phyloP scores from a whole-genome alignment of 1,284 basidiomycete genomes.

The Peniophora sp. region DNA sequence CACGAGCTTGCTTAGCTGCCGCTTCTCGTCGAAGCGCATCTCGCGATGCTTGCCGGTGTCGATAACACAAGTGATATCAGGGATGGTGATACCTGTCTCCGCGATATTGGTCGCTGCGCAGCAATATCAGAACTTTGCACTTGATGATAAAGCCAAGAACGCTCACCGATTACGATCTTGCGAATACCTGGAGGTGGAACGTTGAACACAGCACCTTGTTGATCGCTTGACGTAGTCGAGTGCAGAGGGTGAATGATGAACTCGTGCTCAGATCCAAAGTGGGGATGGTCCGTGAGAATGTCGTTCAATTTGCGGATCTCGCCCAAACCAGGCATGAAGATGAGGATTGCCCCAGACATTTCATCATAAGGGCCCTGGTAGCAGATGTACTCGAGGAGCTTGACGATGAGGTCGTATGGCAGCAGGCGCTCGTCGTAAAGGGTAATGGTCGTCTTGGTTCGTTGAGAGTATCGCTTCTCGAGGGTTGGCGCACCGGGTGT shows the following conservation, averaged over 20 bases:
- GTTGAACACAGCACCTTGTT: constrained; percentile 88
- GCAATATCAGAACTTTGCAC: constrained; percentile 5
- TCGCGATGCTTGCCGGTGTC: constrained; percentile 92
- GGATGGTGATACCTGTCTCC: constrained; percentile 90
- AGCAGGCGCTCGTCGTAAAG: constrained; percentile 86
- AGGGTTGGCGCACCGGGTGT: constrained; percentile 40
- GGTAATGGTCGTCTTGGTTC: constrained; percentile 78
- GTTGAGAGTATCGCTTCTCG: constrained; percentile 65
- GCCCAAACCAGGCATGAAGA: constrained; percentile 92
- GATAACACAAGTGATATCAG: constrained; percentile 97
- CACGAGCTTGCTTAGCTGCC: constrained; percentile 88
- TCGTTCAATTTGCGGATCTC: constrained; percentile 92
- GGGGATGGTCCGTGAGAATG: constrained; percentile 67
- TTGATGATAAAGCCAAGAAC: background rate
- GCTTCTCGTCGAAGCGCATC: constrained; percentile 97
- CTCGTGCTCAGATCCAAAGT: constrained; percentile 57
- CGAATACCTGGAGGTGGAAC: constrained; percentile 71
- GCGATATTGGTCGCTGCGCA: constrained; percentile 66
- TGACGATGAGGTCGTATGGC: constrained; percentile 83
- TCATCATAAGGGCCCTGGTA: constrained; percentile 45
- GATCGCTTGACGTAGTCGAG: constrained; percentile 86
- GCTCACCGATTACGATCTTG: constrained; percentile 86
- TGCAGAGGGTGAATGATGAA: constrained; percentile 91
- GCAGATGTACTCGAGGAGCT: constrained; percentile 85
- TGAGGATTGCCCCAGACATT: constrained; percentile 79